phyloP scores from a whole-genome alignment of 2,329 filamentous ascomycete species.

The Alternaria incomplexa region DNA sequence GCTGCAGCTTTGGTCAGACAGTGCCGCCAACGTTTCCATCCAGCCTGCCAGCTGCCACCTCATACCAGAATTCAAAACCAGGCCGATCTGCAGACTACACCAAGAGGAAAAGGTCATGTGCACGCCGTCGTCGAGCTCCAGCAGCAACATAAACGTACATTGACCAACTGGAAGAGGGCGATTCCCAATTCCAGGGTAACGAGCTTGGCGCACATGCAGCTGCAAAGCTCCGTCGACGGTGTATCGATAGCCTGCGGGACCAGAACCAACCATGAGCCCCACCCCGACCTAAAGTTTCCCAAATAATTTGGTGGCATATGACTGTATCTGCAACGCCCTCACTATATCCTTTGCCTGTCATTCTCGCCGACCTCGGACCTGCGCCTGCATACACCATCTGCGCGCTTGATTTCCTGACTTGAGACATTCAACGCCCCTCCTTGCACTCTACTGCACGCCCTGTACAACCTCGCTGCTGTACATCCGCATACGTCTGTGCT shows the following conservation, averaged over 20 bases:
- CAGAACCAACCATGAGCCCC: slow-evolving; percentile 5
- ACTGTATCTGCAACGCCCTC: slow-evolving; percentile 10
- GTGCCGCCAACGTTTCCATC: neutral
- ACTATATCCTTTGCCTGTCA: neutral
- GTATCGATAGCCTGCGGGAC: slow-evolving; percentile 11
- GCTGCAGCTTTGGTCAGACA: neutral
- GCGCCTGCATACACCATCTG: neutral
- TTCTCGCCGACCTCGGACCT: slow-evolving; percentile 4
- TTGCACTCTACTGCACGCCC: slow-evolving; percentile 9
- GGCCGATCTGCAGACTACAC: neutral
- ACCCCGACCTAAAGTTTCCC: slow-evolving; percentile 5
- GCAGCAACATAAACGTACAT: neutral
- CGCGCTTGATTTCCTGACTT: slow-evolving; percentile 5
- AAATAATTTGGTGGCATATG: slow-evolving; percentile 19
- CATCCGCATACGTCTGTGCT: neutral
- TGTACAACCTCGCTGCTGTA: slow-evolving; percentile 5
- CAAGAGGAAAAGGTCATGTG: neutral
- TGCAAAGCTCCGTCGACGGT: slow-evolving; percentile 7
- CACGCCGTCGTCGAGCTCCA: neutral
- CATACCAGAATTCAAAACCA: neutral
- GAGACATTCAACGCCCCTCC: slow-evolving; percentile 7
- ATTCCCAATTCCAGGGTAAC: neutral
- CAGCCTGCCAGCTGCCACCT: neutral
- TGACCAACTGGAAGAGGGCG: slow-evolving; percentile 3
- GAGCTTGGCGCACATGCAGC: slow-evolving; percentile 7